These are phyloP conservation scores for Wickerhamomyces bovis DNA, from an alignment of 805 yeast genomes.

Conservation along the genomic window DNA sequence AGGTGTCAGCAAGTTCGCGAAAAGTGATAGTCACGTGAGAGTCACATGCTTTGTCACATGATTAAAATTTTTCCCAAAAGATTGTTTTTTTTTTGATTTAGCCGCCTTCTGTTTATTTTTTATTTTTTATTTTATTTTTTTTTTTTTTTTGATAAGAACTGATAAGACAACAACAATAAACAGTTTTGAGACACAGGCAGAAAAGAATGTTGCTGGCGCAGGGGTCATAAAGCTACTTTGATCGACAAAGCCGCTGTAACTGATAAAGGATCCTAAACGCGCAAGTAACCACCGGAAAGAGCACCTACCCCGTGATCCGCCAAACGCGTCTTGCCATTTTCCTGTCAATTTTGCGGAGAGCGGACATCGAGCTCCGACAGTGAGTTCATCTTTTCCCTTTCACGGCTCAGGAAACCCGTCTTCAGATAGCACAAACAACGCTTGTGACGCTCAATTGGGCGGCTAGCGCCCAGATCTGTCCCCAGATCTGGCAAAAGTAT, in stretches of 20 bases:
- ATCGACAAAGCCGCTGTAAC: no score
- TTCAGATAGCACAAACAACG: not conserved
- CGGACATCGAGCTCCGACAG: not conserved
- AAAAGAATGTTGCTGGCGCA: no score
- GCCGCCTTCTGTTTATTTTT: no score
- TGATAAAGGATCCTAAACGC: no score
- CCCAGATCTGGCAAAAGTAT: not conserved
- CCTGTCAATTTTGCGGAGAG: not conserved
- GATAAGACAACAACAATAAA: not conserved
- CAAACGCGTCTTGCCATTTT: no score
- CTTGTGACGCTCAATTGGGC: not conserved
- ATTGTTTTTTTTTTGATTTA: not conserved
- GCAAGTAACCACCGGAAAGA: no score
- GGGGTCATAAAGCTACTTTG: no score
- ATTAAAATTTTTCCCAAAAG: not conserved
- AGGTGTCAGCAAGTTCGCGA: not conserved
- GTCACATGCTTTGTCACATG: not conserved
- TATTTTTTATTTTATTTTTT: no score
- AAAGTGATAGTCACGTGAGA: not conserved
- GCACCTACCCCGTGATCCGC: no score
- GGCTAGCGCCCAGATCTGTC: no score
- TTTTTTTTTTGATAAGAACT: not conserved
- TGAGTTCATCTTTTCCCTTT: not conserved
- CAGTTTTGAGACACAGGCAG: no score
- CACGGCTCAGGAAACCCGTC: not conserved